Conservation (phyloP, 345 rosid genomes). For the Sisymbrium irio region DNA sequence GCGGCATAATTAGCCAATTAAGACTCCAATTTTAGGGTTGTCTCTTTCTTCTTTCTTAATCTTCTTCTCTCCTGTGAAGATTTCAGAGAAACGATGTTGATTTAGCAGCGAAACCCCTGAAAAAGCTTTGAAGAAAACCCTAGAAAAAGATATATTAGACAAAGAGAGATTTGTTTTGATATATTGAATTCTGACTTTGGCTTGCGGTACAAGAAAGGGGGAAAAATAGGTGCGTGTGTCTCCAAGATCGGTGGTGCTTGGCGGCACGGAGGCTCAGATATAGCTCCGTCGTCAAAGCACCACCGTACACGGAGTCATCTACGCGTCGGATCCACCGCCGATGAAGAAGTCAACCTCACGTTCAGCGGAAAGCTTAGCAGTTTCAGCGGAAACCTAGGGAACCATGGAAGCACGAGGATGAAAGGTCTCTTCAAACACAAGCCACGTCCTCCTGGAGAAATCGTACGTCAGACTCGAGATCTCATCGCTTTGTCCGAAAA, state of each 20-base stretch:
- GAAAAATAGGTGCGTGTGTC: slow-evolving; percentile 39
- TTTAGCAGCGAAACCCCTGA: slow-evolving; percentile 17
- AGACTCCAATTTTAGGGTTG: slow-evolving; percentile 16
- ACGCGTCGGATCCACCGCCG: slow-evolving; percentile 36
- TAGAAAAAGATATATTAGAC: not conserved
- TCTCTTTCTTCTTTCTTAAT: slow-evolving; percentile 2
- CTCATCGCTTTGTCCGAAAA: slow-evolving; percentile 18
- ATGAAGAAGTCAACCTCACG: slow-evolving; percentile 19
- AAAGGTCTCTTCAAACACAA: slow-evolving; percentile 32
- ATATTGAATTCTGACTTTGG: not conserved
- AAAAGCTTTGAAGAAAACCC: slow-evolving; percentile 18
- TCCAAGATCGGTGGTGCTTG: slow-evolving; percentile 35
- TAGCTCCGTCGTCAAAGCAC: slow-evolving; percentile 36
- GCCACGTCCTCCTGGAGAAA: slow-evolving; percentile 18
- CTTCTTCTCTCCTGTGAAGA: not conserved
- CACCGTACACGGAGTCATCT: slow-evolving; percentile 34
- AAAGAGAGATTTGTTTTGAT: not conserved
- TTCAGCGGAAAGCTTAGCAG: slow-evolving; percentile 32
- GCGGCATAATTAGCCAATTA: slow-evolving; percentile 24
- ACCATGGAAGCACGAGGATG: slow-evolving; percentile 27
- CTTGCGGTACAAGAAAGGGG: not conserved
- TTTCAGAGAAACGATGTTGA: slow-evolving; percentile 6
- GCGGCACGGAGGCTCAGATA: slow-evolving; percentile 19
- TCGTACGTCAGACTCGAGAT: slow-evolving; percentile 22
- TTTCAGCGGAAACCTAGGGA: slow-evolving; percentile 31